These are phyloP conservation scores for Oryza australiensis DNA, from an alignment of 176 grass and related monocot species.

Conservation along the genomic window DNA sequence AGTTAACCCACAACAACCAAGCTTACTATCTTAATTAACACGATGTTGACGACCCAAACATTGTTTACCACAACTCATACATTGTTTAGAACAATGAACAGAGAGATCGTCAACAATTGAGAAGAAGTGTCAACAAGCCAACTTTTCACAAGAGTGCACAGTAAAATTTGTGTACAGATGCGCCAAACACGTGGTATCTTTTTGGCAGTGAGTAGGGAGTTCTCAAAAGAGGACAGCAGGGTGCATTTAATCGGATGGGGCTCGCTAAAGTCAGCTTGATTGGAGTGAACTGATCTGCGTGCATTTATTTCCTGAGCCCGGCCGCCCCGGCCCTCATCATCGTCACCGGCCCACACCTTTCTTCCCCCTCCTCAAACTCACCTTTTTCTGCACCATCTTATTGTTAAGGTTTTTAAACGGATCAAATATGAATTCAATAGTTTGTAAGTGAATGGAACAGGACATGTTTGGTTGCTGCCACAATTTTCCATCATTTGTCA, in stretches of 20 bases:
- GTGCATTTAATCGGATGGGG: constrained; percentile 57
- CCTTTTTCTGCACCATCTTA: background rate
- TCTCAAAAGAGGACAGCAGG: constrained; percentile 56
- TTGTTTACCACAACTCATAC: constrained; percentile 6
- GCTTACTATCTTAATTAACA: constrained; percentile 36
- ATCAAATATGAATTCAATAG: background rate
- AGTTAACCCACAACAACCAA: constrained; percentile 39
- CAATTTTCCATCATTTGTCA: too few relatives aligned
- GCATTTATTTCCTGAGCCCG: constrained; percentile 33
- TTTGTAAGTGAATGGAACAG: too few relatives aligned
- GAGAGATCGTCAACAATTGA: background rate
- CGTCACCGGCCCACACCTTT: background rate
- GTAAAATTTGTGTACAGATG: background rate
- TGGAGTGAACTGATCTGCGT: constrained; percentile 40
- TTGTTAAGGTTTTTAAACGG: background rate
- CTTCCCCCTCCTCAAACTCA: background rate
- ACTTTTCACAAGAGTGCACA: background rate
- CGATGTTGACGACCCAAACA: constrained; percentile 21
- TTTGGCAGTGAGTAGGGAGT: background rate
- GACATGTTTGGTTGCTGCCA: too few relatives aligned
- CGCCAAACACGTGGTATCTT: constrained; percentile 1
- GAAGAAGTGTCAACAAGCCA: background rate
- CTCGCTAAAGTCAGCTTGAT: constrained; percentile 61
- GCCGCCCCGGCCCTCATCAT: background rate
- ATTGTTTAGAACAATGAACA: background rate